phyloP scores from a whole-genome alignment of 306 rosid species.

The Luffa acutangula region DNA sequence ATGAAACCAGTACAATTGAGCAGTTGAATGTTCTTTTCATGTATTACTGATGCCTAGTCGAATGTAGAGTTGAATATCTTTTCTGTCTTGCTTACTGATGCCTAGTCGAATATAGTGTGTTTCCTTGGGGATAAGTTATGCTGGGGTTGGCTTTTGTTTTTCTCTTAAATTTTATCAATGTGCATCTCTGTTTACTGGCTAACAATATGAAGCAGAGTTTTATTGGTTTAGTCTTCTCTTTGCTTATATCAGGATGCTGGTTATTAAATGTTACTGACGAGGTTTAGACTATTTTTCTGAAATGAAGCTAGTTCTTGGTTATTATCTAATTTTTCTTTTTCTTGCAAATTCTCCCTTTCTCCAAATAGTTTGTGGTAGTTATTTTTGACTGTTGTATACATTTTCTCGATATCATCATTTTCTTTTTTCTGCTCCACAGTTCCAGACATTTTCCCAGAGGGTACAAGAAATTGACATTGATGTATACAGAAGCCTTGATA shows the following conservation, averaged over 20 bases:
- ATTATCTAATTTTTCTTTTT: not conserved
- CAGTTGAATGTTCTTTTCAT: not conserved
- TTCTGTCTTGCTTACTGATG: not conserved
- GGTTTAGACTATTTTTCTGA: not conserved
- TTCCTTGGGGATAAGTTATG: not conserved
- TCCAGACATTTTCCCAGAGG: conserved; percentile 55
- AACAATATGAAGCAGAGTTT: not conserved
- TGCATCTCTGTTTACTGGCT: not conserved
- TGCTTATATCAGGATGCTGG: not conserved
- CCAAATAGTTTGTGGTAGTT: not conserved
- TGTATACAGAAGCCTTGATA: conserved; percentile 57
- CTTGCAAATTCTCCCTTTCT: not conserved
- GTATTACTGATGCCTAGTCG: not conserved
- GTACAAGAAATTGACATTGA: conserved; percentile 57
- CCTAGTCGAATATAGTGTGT: not conserved
- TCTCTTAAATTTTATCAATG: not conserved
- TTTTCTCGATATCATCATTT: not conserved
- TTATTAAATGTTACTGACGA: not conserved
- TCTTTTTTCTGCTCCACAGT: conserved; percentile 31
- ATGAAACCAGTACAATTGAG: not conserved
- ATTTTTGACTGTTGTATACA: not conserved
- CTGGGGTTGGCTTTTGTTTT: not conserved
- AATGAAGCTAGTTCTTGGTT: not conserved
- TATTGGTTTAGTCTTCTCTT: not conserved
- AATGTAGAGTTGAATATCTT: not conserved